Evolutionary conservation across 768 basidiomycete species (phyloP).

Genomic region (Termitomyces sp.): DNA sequence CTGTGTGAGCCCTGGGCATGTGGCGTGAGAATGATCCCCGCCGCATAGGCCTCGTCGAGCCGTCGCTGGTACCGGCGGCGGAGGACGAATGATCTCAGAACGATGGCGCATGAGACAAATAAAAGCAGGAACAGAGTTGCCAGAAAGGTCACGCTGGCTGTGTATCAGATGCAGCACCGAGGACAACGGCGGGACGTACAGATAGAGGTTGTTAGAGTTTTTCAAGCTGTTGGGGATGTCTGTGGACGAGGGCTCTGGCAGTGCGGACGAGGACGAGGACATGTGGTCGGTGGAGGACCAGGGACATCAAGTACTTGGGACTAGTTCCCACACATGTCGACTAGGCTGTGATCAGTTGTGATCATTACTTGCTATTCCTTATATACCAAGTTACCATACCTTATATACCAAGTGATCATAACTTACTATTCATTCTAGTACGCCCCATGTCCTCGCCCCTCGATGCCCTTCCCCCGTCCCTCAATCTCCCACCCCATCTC

Average conservation of each 20-base stretch:
- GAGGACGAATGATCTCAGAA: slow-evolving; percentile 56
- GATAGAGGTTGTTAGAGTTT: slow-evolving; percentile 35
- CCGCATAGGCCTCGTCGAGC: slow-evolving; percentile 46
- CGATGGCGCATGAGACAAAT: slow-evolving; percentile 55
- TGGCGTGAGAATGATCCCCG: slow-evolving; percentile 41
- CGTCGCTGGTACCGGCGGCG: slow-evolving; percentile 51
- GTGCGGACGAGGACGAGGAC: slow-evolving; percentile 13
- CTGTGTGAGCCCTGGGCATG: slow-evolving; percentile 31
- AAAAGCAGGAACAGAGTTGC: slow-evolving; percentile 67
- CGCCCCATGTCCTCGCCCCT: slow-evolving; percentile 25
- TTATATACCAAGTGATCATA: too few species aligned
- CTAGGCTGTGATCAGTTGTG: too few species aligned
- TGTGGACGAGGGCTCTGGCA: slow-evolving; percentile 7
- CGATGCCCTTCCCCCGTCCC: slow-evolving; percentile 50
- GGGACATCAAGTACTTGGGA: too few species aligned
- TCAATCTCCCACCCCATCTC: slow-evolving; percentile 72
- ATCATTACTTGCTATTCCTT: background rate
- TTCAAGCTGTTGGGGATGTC: background rate
- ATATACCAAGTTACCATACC: background rate
- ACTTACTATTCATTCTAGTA: background rate
- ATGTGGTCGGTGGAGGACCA: slow-evolving; percentile 9
- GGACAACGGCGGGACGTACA: slow-evolving; percentile 22
- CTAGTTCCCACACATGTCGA: background rate
- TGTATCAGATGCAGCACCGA: background rate
- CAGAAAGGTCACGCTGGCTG: slow-evolving; percentile 55